Conservation (phyloP, 2,329 filamentous ascomycete species). For the Pseudocercospora ulei region DNA sequence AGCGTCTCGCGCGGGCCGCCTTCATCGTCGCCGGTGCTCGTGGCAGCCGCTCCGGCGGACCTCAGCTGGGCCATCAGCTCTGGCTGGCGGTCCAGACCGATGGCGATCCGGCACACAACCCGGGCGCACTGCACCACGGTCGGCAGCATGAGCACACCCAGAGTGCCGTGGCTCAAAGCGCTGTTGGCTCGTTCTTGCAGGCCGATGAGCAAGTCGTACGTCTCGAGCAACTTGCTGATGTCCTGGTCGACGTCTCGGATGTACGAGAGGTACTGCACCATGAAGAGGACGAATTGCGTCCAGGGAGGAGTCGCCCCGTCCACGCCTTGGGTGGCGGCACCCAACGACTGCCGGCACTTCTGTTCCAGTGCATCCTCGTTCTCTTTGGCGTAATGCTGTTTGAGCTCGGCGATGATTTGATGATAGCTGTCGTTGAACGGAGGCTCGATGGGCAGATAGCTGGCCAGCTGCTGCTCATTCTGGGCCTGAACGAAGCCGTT, state of each 20-base stretch:
- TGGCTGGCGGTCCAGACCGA: conserved; percentile 70
- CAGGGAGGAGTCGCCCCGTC: conserved; percentile 63
- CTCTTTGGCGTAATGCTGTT: conserved; percentile 46
- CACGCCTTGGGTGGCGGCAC: conserved; percentile 53
- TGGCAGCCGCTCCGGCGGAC: conserved; percentile 24
- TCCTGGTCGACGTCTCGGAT: conserved; percentile 73
- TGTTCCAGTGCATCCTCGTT: conserved; percentile 49
- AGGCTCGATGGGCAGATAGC: conserved; percentile 66
- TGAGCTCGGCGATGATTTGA: conserved; percentile 58
- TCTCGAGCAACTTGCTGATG: conserved; percentile 61
- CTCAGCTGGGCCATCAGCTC: conserved; percentile 59
- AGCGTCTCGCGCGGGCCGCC: conserved; percentile 65
- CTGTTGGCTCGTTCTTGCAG: conserved; percentile 68
- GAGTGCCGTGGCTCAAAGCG: conserved; percentile 66
- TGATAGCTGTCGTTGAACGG: conserved; percentile 58
- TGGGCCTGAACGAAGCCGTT: conserved; percentile 52
- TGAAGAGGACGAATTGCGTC: conserved; percentile 67
- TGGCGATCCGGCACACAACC: conserved; percentile 69
- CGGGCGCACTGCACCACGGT: conserved; percentile 74
- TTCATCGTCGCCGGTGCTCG: conserved; percentile 43
- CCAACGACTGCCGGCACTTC: conserved; percentile 55
- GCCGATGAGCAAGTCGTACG: conserved; percentile 63
- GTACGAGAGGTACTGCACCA: conserved; percentile 71
- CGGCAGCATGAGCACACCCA: conserved; percentile 71
- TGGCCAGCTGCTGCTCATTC: conserved; percentile 56